Base-by-base conservation (phyloP, 2,329 filamentous ascomycete species). In the Mariannaea elegans region DNA sequence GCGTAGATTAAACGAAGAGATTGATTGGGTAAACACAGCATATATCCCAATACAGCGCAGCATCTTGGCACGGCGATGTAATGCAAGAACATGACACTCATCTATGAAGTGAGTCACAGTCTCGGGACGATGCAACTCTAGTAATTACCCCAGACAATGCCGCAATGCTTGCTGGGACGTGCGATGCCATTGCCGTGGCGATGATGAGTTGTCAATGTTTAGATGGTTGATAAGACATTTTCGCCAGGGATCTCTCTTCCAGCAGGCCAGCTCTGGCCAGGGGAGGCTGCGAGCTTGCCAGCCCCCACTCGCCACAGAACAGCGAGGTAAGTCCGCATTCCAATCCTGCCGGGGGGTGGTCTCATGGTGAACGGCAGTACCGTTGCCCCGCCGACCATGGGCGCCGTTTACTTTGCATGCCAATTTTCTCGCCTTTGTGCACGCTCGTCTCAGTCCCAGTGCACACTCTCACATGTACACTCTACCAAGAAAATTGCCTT, bases 341-440 rank as follows among this genome's bases (percentile, higher is more conserved):
- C 50, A 45, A n/a, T n/a, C n/a, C n/a, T n/a, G n/a, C 18, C n/a
- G 19, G 8, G 32, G 34, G 3, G 34, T 38, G 34, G 34, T 38
- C 14, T 16, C 34, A 38, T 38, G 34, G n/a, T n/a, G n/a, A n/a
- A n/a, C n/a, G n/a, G n/a, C n/a, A n/a, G n/a, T 24, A n/a, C 16
- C 29, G 72, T 73, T 73, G 69, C 70, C 62, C 61, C 13, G 68
- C 57, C 62, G 65, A 73, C 71, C 14, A 13, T 4, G 42, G 21
- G 12, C 46, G 48, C 36, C 62, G 62, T 69, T 72, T 62, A 71
- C 67, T 68, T 65, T 55, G 27, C 41, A 4, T 12, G 31, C 36
- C 31, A 49, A 34, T 47, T 52, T 52, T 36, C 34, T 16, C 31
- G 21, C n/a, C 29, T 3, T 36, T 38, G 56, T 59, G 50, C 55